These are phyloP conservation scores for Rosa chinensis DNA, from an alignment of 306 rosid genomes.

Conservation along the genomic window DNA sequence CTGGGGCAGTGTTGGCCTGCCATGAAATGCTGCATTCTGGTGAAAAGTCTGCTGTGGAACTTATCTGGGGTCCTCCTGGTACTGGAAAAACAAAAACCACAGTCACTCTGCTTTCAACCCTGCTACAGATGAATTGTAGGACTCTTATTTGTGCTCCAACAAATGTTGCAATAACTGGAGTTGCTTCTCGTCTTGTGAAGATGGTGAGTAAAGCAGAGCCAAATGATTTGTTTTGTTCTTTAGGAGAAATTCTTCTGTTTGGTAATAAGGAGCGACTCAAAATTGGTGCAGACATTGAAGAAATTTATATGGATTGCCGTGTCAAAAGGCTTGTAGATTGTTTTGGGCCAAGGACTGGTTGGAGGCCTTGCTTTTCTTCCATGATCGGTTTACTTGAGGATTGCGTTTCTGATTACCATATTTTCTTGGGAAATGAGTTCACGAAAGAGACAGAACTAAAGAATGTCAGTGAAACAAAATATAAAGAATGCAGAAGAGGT, in stretches of 20 bases:
- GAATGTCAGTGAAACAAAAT: conserved; percentile 2
- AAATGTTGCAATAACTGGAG: conserved; percentile 65
- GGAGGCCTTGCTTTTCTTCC: conserved; percentile 53
- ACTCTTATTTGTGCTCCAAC: conserved; percentile 78
- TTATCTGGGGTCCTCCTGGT: conserved; percentile 91
- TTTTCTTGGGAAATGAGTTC: conserved; percentile 46
- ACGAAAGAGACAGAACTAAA: conserved; percentile 19
- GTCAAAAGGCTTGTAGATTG: conserved; percentile 42
- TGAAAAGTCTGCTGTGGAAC: conserved; percentile 45
- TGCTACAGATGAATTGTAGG: conserved; percentile 46
- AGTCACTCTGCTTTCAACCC: conserved; percentile 43
- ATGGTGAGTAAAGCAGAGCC: conserved; percentile 41
- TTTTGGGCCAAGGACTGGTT: conserved; percentile 47
- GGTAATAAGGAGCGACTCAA: conserved; percentile 68
- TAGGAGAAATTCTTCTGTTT: conserved; percentile 66
- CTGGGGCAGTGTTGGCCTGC: conserved; percentile 48
- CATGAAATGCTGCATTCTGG: conserved; percentile 33
- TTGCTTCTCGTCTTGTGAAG: conserved; percentile 54
- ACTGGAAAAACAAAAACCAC: conserved; percentile 74
- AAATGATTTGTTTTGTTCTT: conserved; percentile 31
- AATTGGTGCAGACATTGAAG: conserved; percentile 48
- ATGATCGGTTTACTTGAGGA: conserved; percentile 60
- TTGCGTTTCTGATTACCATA: conserved; percentile 57
- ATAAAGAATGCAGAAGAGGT: conserved; percentile 12
- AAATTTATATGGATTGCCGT: conserved; percentile 62